Base-by-base conservation (phyloP, 108 stramenopile genomes). In the Pseudonitzschia multiseries region DNA sequence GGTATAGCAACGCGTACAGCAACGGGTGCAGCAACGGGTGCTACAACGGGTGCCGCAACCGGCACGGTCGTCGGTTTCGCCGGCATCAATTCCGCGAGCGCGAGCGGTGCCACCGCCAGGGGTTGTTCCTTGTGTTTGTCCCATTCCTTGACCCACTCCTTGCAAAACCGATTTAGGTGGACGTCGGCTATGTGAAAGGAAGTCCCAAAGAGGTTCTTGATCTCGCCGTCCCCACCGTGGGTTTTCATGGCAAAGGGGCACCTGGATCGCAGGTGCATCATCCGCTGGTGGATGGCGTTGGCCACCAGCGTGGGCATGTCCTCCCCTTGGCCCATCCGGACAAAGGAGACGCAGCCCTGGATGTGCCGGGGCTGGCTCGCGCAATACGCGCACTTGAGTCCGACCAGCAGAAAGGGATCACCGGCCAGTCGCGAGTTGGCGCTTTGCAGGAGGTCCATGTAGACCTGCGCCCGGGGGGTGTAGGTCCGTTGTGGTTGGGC, bases 381-480 rank as follows among this genome's bases (percentile, higher is more conserved):
- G 29, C 57, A 59, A 31, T 59, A 59, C 26, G 57, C 22, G 27
- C 57, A 59, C 27, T 59, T 59, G 28, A 59, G 26, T 22, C 24
- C 21, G 8, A 28, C 29, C 15, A 59, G 0, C 15, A 0, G 21
- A 26, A 14, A 17, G 57, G 57, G 57, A 13, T 59, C 57, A 6
- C 8, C 6, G 8, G 57, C 15, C 27, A 59, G 26, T 9, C 27
- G 26, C 27, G 22, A 9, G 26, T 0, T 22, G 57, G 21, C 24
- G 26, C 17, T 59, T 28, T 28, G 26, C 3, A 59, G 57, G 5
- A 59, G 26, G 27, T 28, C 29, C 15, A 59, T 22, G 27, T 59
- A 59, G 3, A 27, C 4, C 57, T 31, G 22, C 8, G 26, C 57
- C 57, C 10, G 0, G 28, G 57, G 14, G 28, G 57, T 31, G 57